Evolutionary conservation across 192 early-diverging fungal genomes (phyloP), one percentile per base, ranked within the genome.

Genomic region (Phlyctochytrium bullatum): DNA sequence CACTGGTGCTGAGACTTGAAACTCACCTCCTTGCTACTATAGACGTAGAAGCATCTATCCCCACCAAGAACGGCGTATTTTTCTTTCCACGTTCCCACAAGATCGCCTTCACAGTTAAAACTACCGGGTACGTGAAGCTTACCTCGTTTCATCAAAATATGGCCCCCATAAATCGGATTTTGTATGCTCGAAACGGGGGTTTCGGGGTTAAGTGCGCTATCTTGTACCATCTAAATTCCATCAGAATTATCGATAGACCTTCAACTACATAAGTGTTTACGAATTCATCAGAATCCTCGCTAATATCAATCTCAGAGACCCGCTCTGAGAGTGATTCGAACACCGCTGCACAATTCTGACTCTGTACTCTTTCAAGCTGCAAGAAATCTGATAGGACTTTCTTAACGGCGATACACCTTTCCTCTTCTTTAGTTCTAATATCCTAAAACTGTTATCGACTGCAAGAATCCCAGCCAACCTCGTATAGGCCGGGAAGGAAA

Each of bases 401-500:
- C 52, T 67, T 66, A 17, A 69, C 71, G 2, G 71, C 66, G 6
- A 71, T 52, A 47, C 62, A 64, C 3, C 69, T 27, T 34, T 71
- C 69, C 36, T 71, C 69, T 30, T 71, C 69, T 28, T 57, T 64
- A 3, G 64, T 28, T 36, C 62, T 34, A 36, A 71, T 59, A 53
- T 69, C 68, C 68, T 69, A 2, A 2, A 2, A 28, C 28, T 0
- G n/a, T n/a, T 52, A 31, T 1, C 29, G 1, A 32, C 24, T 0
- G 29, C n/a, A 16, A 17, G n/a, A 27, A 35, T 28, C 28, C n/a
- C 0, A 28, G n/a, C 36, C 59, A 20, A 68, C 73, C 30, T 76
- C 64, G 33, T 64, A 76, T 0, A 80, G 68, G 35, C 36, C 59
- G 2, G 78, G 78, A 16, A 80, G 66, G 2, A 76, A 57, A 2